Percentiles rank a stretch among this genome's conserved stretches.
These are phyloP conservation scores for Saccharomycopsis sp. DNA, from an alignment of 805 yeast genomes.

Conservation along the genomic window DNA sequence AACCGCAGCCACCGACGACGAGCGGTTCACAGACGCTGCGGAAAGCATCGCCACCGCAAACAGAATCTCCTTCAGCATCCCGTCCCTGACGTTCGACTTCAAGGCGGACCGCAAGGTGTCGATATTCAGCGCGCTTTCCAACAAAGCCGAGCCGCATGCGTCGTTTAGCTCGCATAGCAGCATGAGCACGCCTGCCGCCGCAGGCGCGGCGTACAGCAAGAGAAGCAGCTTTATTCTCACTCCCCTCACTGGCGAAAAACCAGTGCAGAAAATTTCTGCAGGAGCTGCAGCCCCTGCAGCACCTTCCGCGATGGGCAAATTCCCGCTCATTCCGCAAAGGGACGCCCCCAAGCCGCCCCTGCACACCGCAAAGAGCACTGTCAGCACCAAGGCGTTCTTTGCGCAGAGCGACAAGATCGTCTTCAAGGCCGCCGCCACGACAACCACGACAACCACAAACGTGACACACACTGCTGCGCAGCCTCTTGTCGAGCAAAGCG, in stretches of 20 bases:
- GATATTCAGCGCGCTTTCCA: not conserved
- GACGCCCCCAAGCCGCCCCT: constrained; percentile 22
- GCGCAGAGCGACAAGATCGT: not conserved
- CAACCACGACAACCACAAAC: not conserved
- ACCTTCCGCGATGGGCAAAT: not conserved
- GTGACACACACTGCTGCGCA: not conserved
- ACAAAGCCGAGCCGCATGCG: no score
- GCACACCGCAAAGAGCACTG: constrained; percentile 24
- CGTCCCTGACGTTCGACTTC: not conserved
- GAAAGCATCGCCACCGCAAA: not conserved
- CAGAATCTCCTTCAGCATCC: not conserved
- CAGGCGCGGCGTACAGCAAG: no score
- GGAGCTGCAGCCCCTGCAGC: not conserved
- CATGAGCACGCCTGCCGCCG: no score
- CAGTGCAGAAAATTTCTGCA: not conserved
- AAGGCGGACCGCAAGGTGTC: not conserved
- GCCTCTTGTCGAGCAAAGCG: not conserved
- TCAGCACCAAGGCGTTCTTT: constrained; percentile 19
- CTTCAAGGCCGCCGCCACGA: constrained; percentile 24
- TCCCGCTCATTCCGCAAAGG: constrained; percentile 18
- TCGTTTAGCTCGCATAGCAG: no score
- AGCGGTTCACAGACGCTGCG: not conserved
- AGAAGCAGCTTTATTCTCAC: not conserved
- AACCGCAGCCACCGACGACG: not conserved
- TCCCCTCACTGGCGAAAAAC: not conserved